Evolutionary conservation across 2,329 filamentous ascomycete genomes (phyloP).

Genomic region (Stachybotrys chartarum): DNA sequence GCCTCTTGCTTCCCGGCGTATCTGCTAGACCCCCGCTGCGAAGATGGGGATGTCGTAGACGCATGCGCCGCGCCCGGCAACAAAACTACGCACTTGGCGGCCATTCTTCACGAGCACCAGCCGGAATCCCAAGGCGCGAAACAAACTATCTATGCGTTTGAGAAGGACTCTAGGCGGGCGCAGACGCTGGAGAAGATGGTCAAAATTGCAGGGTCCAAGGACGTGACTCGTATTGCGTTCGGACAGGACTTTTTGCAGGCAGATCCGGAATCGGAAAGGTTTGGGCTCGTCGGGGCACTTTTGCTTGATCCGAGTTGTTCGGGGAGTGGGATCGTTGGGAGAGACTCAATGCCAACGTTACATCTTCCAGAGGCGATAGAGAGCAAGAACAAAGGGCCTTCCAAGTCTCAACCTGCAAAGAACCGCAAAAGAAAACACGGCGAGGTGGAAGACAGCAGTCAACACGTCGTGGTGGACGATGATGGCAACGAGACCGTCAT

Average conservation of each 20-base stretch:
- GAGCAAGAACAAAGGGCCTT: slow-evolving; percentile 5
- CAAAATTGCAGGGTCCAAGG: slow-evolving; percentile 62
- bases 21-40: slow-evolving; percentile 61
- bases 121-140: slow-evolving; percentile 24
- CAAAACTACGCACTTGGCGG: slow-evolving; percentile 90
- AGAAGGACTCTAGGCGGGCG: slow-evolving; percentile 65
- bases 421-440: slow-evolving; percentile 40
- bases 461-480: slow-evolving; percentile 44
- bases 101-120: slow-evolving; percentile 50
- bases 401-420: slow-evolving; percentile 19
- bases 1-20: slow-evolving; percentile 96
- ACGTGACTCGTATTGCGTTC: slow-evolving; percentile 58
- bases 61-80: slow-evolving; percentile 93
- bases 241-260: slow-evolving; percentile 78
- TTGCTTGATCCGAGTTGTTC: slow-evolving; percentile 93
- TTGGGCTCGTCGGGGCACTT: slow-evolving; percentile 66
- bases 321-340: slow-evolving; percentile 86
- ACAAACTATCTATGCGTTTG: slow-evolving; percentile 64
- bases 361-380: slow-evolving; percentile 42
- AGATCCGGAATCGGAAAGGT: slow-evolving; percentile 55
- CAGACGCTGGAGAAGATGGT: slow-evolving; percentile 82
- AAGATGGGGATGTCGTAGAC: slow-evolving; percentile 77
- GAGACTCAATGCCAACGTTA: slow-evolving; percentile 69
- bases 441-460: slow-evolving; percentile 20
- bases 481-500: slow-evolving; percentile 49